A percentile compares a stretch with the other conserved stretches of the same genome.
phyloP scores from a whole-genome alignment of 2,329 filamentous ascomycete genomes.

The Davidsoniella eucalypti region DNA sequence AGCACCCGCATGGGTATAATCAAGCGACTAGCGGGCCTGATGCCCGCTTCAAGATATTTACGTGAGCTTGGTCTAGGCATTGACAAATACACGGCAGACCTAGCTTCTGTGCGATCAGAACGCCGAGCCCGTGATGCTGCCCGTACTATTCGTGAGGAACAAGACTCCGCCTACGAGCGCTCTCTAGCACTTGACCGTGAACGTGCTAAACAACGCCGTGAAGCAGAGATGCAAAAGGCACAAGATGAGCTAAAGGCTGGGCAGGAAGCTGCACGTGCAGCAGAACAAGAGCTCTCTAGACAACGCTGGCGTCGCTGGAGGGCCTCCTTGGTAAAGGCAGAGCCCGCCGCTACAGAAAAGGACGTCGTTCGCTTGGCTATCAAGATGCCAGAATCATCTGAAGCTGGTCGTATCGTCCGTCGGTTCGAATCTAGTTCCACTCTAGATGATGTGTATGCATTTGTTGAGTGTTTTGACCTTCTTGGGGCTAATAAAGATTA shows the following conservation, averaged over 20 bases:
- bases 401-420: slow-evolving; percentile 59
- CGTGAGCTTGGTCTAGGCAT: slow-evolving; percentile 60
- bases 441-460: slow-evolving; percentile 85
- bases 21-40: slow-evolving; percentile 58
- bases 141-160: slow-evolving; percentile 68
- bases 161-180: slow-evolving; percentile 86
- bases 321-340: slow-evolving; percentile 45
- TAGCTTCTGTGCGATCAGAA: slow-evolving; percentile 59
- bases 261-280: slow-evolving; percentile 46
- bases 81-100: slow-evolving; percentile 55
- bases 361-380: slow-evolving; percentile 56
- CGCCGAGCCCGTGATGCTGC: slow-evolving; percentile 65
- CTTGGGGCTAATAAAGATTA: slow-evolving; percentile 26
- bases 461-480: slow-evolving; percentile 77
- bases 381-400: slow-evolving; percentile 42
- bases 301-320: slow-evolving; percentile 72
- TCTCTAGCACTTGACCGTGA: slow-evolving; percentile 79
- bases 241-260: slow-evolving; percentile 41
- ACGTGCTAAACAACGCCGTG: slow-evolving; percentile 56
- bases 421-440: slow-evolving; percentile 52
- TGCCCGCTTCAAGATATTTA: slow-evolving; percentile 53
- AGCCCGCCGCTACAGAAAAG: slow-evolving; percentile 46
- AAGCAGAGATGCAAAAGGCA: slow-evolving; percentile 46
- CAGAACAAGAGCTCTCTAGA: slow-evolving; percentile 26
- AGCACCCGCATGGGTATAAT: slow-evolving; percentile 83